Evolutionary conservation across 805 yeast species (phyloP).

Genomic region (Kuraishia molischiana): DNA sequence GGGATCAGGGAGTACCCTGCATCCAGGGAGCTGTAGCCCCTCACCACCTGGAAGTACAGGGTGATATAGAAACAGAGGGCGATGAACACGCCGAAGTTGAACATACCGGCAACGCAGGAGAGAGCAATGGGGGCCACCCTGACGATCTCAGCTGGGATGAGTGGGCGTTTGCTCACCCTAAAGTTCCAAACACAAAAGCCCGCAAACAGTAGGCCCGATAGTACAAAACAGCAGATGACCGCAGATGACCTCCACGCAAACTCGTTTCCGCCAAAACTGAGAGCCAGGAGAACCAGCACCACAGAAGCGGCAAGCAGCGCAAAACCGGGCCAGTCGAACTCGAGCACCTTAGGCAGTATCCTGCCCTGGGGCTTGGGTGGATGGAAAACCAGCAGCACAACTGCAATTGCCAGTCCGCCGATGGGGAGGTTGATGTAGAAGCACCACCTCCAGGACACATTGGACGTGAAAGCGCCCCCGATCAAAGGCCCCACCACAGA

Average conservation of each 20-base stretch:
- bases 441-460: constrained; percentile 57
- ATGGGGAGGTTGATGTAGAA: constrained; percentile 62
- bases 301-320: constrained; percentile 28
- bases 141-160: constrained; percentile 33
- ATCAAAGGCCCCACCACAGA: constrained; percentile 52
- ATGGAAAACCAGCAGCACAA: constrained; percentile 28
- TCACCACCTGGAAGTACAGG: constrained; percentile 39
- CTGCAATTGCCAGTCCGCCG: constrained; percentile 38
- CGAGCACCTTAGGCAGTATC: not conserved
- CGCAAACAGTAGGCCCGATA: constrained; percentile 30
- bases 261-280: constrained; percentile 43
- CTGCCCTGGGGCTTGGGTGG: not conserved
- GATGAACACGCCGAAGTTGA: constrained; percentile 22
- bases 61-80: constrained; percentile 35
- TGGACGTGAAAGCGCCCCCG: constrained; percentile 54
- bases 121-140: constrained; percentile 23
- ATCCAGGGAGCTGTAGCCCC: constrained; percentile 28
- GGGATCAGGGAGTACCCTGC: constrained; percentile 41
- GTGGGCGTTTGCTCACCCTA: constrained; percentile 30
- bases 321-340: constrained; percentile 40
- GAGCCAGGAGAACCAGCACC: constrained; percentile 34
- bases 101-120: constrained; percentile 2
- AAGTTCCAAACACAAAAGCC: constrained; percentile 31
- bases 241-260: constrained; percentile 47
- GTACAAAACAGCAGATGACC: constrained; percentile 35